Base-by-base conservation (phyloP, 164 flowering plant species). In the Echeveria elegans region DNA sequence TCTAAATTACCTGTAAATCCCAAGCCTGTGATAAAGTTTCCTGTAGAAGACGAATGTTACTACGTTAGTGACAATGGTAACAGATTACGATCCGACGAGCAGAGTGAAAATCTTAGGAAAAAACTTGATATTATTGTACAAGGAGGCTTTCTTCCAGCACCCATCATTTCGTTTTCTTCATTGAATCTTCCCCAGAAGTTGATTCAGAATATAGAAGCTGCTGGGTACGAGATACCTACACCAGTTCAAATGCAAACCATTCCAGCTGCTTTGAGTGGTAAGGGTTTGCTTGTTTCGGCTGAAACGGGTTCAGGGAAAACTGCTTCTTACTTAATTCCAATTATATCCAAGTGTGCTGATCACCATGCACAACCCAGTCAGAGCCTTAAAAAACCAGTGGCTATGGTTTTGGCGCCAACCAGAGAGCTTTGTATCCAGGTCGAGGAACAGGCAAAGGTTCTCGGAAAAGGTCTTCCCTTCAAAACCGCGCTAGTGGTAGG, bases 201-300 rank as follows among this genome's bases (percentile, higher is more conserved):
- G 14, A 83, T 87, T 50, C 80, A 76, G 23, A 93, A 93, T 78
- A 72, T 89, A 63, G 96, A 90, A 75, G 69, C 76, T 61, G 78
- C 83, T 10, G 94, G 96, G 26, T 89, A 80, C 76, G 94, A 80
- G 68, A 82, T 85, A 66, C 98, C 97, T 4, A 93, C 97, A 6
- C 96, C 97, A 64, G 86, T 90, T 30, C 97, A 93, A 72, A 93
- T 93, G 97, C 98, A 90, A 81, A 86, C 90, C 34, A 88, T 93
- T 40, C 98, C 98, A 18, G 83, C 86, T 74, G 97, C 92, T 70
- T 76, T 87, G 70, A 61, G n/a, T 9, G 91, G 97, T 11, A 80
- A 82, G 71, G 85, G 80, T 77, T 69, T 90, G 78, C 90, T 93
- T 67, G 97, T 85, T 77, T 83, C 91, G 21, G 96, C 98, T 61